Conservation (phyloP, 176 grass and related monocot species). For the Bolboschoenus planiculmis region DNA sequence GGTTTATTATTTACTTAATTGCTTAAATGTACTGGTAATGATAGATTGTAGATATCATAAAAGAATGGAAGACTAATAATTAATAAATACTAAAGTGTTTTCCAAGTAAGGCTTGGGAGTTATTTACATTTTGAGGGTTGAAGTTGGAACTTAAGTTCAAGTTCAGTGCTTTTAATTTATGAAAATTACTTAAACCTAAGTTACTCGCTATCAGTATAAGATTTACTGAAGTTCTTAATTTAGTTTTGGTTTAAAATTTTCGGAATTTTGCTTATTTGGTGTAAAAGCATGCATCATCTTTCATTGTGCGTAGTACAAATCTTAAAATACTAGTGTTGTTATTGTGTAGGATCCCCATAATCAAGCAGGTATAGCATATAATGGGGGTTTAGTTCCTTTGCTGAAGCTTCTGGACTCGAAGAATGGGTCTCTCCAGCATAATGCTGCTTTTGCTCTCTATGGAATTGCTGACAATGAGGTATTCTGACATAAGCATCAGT, state of each 20-base stretch:
- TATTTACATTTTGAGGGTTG: background rate
- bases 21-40: background rate
- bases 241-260: slow-evolving; percentile 3
- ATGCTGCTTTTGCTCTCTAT: slow-evolving; percentile 99
- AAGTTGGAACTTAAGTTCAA: background rate
- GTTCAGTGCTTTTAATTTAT: background rate
- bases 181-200: background rate
- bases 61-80: background rate
- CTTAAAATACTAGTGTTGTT: background rate
- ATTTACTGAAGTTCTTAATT: background rate
- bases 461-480: slow-evolving; percentile 99
- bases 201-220: background rate
- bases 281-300: background rate
- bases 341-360: slow-evolving; percentile 79
- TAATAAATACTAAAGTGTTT: background rate
- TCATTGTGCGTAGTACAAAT: background rate
- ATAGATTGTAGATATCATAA: background rate
- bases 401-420: slow-evolving; percentile 99
- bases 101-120: background rate
- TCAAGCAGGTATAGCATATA: slow-evolving; percentile 99
- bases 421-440: slow-evolving; percentile 98
- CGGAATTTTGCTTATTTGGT: background rate
- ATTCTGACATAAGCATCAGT: slow-evolving; percentile 8
- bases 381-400: slow-evolving; percentile 86
- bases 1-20: background rate